Evolutionary conservation across 177 flowering plant genomes (phyloP).

Genomic region (Vitis hybrid): DNA sequence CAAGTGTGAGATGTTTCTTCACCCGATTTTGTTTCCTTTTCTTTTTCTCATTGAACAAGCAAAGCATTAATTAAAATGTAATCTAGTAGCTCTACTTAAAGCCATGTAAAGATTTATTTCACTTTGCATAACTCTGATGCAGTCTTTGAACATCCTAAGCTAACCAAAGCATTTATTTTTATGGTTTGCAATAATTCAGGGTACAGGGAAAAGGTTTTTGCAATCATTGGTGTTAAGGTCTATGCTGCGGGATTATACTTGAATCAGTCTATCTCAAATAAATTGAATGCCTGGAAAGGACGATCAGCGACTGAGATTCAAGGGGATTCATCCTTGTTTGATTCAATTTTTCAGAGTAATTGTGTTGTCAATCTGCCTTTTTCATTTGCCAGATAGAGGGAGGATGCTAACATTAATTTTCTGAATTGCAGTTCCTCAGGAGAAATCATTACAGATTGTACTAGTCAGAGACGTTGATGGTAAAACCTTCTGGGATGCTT

Average conservation of each 20-base stretch:
- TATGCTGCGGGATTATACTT: conserved; percentile 81
- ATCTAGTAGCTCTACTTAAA: too few relatives aligned
- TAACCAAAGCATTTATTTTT: background rate
- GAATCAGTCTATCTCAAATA: conserved; percentile 35
- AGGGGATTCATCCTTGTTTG: conserved; percentile 47
- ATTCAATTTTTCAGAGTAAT: conserved; percentile 65
- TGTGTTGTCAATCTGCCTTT: background rate
- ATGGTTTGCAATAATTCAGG: conserved; percentile 41
- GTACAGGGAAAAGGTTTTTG: conserved; percentile 85
- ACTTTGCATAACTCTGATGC: too few relatives aligned
- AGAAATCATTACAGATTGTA: conserved; percentile 80
- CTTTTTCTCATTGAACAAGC: too few relatives aligned
- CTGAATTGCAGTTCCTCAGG: conserved; percentile 56
- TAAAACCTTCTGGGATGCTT: conserved; percentile 93
- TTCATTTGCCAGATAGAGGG: background rate
- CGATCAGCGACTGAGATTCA: conserved; percentile 44
- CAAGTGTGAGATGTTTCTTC: too few relatives aligned
- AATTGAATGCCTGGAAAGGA: conserved; percentile 58
- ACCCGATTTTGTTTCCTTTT: too few relatives aligned
- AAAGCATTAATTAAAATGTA: too few relatives aligned
- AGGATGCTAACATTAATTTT: conserved; percentile 10
- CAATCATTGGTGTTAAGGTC: conserved; percentile 87
- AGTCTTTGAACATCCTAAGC: too few relatives aligned
- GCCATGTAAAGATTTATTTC: too few relatives aligned
- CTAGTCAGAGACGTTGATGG: conserved; percentile 90